Evolutionary conservation across 2,329 filamentous ascomycete species (phyloP).

Genomic region (Stemphylium lycopersici): DNA sequence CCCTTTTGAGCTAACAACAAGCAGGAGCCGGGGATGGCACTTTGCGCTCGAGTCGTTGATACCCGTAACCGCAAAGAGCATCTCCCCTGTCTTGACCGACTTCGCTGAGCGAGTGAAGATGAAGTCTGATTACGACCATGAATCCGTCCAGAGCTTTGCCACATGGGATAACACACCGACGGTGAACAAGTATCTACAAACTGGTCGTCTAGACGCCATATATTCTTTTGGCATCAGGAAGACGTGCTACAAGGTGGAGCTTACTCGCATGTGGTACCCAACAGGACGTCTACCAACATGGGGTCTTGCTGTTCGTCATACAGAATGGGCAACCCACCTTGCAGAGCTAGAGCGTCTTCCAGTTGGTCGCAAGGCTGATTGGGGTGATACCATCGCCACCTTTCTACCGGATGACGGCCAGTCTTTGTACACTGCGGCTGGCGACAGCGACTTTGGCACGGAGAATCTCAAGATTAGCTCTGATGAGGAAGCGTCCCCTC

Average conservation of each 20-base stretch:
- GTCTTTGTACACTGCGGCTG: constrained; percentile 9
- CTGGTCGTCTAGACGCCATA: constrained; percentile 32
- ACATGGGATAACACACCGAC: constrained; percentile 26
- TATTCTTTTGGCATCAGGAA: constrained; percentile 40
- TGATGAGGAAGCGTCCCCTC: constrained; percentile 7
- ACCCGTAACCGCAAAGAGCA: constrained; percentile 16
- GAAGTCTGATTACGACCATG: constrained; percentile 17
- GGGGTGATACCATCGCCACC: constrained; percentile 25
- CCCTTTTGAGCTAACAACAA: constrained; percentile 10
- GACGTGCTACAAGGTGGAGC: constrained; percentile 37
- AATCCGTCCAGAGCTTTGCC: constrained; percentile 25
- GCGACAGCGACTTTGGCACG: constrained; percentile 12
- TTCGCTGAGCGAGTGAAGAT: constrained; percentile 34
- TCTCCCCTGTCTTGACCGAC: constrained; percentile 28
- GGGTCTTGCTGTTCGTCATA: constrained; percentile 40
- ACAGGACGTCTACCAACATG: constrained; percentile 28
- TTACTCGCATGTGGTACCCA: constrained; percentile 38
- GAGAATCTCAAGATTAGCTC: constrained; percentile 6
- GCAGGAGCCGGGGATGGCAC: constrained; percentile 37
- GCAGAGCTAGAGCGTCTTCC: constrained; percentile 33
- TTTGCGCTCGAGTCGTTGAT: constrained; percentile 39
- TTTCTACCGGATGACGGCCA: constrained; percentile 41
- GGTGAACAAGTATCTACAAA: constrained; percentile 17
- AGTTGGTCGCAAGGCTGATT: constrained; percentile 28
- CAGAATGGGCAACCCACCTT: constrained; percentile 38